Conservation (phyloP, 495 filamentous ascomycete genomes). For the Aspergillus avenaceus region DNA sequence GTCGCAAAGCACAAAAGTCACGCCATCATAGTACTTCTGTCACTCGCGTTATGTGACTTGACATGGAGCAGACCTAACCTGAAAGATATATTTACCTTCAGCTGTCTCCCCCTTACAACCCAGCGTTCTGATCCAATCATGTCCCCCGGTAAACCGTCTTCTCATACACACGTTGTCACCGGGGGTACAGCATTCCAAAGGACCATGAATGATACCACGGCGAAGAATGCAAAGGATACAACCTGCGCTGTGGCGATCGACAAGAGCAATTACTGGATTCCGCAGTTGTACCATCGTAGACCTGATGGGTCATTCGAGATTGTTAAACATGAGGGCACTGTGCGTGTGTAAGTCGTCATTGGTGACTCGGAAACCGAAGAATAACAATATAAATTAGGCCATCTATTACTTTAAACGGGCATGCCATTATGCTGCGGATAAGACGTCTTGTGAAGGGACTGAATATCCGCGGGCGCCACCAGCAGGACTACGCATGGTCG, state of each 20-base stretch:
- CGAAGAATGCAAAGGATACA: constrained; percentile 60
- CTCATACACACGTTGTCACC: constrained; percentile 68
- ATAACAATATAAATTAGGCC: constrained; percentile 5
- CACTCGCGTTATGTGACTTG: not conserved
- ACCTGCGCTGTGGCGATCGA: constrained; percentile 63
- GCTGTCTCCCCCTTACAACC: constrained; percentile 16
- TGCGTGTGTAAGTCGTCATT: not conserved
- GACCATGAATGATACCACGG: constrained; percentile 51
- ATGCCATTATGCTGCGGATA: constrained; percentile 16
- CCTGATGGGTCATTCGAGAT: constrained; percentile 53
- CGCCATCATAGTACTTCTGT: not conserved
- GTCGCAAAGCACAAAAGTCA: not conserved
- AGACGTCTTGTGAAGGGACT: constrained; percentile 5
- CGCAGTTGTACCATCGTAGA: constrained; percentile 61
- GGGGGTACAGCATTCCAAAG: constrained; percentile 72
- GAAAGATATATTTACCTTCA: constrained; percentile 18
- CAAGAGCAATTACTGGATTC: constrained; percentile 75
- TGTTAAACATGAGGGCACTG: constrained; percentile 12
- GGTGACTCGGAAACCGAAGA: not conserved
- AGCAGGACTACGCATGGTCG: constrained; percentile 66
- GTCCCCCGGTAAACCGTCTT: constrained; percentile 47
- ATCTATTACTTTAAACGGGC: constrained; percentile 25
- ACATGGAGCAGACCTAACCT: not conserved
- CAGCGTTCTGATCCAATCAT: constrained; percentile 62
- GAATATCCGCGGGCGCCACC: constrained; percentile 34